Percentiles rank a stretch among this genome's conserved stretches.
These are phyloP conservation scores for Gossypium ekmanianum DNA, from an alignment of 345 rosid species.

Conservation along the genomic window DNA sequence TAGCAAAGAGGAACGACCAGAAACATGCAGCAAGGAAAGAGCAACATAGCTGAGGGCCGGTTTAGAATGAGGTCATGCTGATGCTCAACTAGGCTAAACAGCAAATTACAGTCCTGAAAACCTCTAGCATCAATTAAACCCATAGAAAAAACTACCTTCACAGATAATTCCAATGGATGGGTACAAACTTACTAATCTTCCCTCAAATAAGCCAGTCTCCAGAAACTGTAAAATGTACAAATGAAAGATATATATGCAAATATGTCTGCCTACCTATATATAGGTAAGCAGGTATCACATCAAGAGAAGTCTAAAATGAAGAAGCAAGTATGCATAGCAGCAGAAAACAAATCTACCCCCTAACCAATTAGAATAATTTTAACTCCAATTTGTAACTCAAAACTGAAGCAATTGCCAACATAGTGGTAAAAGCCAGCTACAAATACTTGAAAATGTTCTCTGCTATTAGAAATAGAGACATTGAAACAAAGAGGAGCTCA, in stretches of 20 bases:
- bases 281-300: not conserved
- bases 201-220: not conserved
- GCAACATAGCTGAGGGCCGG: no score
- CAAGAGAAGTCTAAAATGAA: not conserved
- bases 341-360: not conserved
- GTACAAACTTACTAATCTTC: not conserved
- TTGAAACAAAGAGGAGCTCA: not conserved
- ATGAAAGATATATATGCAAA: not conserved
- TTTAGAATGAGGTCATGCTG: no score
- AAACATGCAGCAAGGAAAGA: no score
- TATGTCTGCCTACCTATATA: not conserved
- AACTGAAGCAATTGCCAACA: not conserved
- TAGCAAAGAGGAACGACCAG: no score
- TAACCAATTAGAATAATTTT: not conserved
- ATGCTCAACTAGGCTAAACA: no score
- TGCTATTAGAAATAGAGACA: not conserved
- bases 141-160: not conserved
- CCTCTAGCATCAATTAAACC: not conserved
- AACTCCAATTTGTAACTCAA: not conserved
- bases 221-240: not conserved
- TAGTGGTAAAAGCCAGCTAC: slow-evolving; percentile 3
- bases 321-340: not conserved
- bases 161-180: not conserved
- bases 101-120: no score
- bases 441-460: not conserved